Evolutionary conservation across 192 early-diverging fungal species (phyloP).

Genomic region (Chytriomyces confervae): DNA sequence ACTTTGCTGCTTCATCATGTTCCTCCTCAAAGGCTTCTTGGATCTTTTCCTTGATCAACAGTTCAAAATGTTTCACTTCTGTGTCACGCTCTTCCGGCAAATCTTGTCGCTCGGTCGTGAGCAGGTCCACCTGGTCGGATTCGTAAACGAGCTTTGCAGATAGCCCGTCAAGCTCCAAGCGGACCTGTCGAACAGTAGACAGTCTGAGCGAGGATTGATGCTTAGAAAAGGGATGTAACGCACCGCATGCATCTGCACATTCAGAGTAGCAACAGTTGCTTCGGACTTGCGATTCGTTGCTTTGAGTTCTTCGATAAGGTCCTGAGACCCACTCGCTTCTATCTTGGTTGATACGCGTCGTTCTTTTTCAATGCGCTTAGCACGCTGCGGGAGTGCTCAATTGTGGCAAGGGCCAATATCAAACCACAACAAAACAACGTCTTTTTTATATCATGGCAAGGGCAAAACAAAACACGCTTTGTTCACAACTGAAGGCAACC

Average conservation of each 20-base stretch:
- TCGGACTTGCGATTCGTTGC: not conserved
- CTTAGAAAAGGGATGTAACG: not conserved
- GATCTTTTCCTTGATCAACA: not conserved
- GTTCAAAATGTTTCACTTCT: slow-evolving; percentile 1
- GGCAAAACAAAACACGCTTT: not conserved
- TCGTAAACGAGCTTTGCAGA: not conserved
- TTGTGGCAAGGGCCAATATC: not conserved
- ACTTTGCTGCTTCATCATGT: no score
- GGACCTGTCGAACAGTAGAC: not conserved
- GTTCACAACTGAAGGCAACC: no score
- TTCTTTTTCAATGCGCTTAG: not conserved
- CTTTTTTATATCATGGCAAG: no score
- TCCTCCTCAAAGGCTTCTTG: not conserved
- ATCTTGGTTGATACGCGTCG: not conserved
- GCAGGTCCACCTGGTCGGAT: not conserved
- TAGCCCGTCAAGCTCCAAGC: not conserved
- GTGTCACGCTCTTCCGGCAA: not conserved
- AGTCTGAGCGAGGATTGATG: no score
- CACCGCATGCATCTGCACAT: not conserved
- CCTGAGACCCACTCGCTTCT: not conserved
- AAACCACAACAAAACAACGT: not conserved
- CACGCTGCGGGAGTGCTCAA: not conserved
- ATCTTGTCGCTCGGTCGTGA: not conserved
- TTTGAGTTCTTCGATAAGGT: not conserved
- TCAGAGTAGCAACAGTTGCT: not conserved